Evolutionary conservation across 495 filamentous ascomycete species (phyloP).

Genomic region (Penicillium paxilli): DNA sequence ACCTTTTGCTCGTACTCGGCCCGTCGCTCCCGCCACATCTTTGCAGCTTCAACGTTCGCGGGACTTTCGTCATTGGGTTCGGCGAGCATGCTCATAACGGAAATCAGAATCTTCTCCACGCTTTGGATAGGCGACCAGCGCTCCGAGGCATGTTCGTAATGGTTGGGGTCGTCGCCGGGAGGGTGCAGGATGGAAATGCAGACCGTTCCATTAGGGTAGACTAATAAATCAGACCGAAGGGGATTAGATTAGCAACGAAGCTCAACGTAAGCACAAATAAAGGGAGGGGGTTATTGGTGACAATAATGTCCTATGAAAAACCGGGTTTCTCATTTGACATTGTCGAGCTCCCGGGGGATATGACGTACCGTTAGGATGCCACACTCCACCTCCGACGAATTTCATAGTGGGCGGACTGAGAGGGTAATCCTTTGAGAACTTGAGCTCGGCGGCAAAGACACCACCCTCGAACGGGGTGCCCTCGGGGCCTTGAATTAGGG

Average conservation of each 20-base stretch:
- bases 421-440: constrained; percentile 95
- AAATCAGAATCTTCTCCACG: constrained; percentile 97
- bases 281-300: too few species aligned
- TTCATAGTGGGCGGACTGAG: constrained; percentile 92
- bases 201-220: constrained; percentile 87
- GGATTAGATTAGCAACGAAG: background rate
- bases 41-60: constrained; percentile 95
- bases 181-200: constrained; percentile 98
- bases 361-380: constrained; percentile 90
- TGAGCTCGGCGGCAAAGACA: constrained; percentile 89
- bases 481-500: constrained; percentile 90
- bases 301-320: background rate
- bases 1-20: constrained; percentile 85
- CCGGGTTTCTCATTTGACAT: background rate
- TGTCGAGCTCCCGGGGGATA: background rate
- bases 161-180: constrained; percentile 97
- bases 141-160: constrained; percentile 96
- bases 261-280: too few species aligned
- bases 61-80: constrained; percentile 99
- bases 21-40: constrained; percentile 94
- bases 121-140: constrained; percentile 96
- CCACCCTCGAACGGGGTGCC: constrained; percentile 96
- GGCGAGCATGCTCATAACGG: constrained; percentile 98
- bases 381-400: constrained; percentile 82
- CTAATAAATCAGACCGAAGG: constrained; percentile 45